Base-by-base conservation (phyloP, 1,284 basidiomycete genomes). In the Prillingera fragicola region DNA sequence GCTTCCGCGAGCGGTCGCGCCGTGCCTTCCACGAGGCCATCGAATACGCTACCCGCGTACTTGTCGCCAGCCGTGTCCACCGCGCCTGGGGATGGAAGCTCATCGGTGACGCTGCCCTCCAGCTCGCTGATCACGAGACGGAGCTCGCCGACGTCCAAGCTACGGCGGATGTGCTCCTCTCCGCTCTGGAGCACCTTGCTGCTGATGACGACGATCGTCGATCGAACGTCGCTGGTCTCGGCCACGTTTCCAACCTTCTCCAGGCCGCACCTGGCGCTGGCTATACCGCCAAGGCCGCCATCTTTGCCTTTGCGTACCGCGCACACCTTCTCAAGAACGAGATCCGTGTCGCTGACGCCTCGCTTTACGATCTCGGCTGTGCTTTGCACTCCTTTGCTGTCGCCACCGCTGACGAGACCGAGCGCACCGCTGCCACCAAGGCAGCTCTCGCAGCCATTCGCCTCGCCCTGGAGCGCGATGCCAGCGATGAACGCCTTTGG, bases 61-160 rank as follows among this genome's bases (percentile, higher is more conserved):
- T 89, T 39, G 67, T 75, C 24, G 69, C 74, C 9, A 79, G 78
- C 33, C 66, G 78, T 29, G 81, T 80, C 5, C 84, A 85, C 69
- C 78, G 84, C 26, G 74, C 78, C 4, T 76, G 88, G 18, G 81
- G 79, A 1, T 97, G 94, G 92, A 98, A 97, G 69, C 74, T 82
- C 3, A 75, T 84, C 9, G 85, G 80, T 1, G 94, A 98, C 67
- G 82, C 84, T 1, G 70, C 87, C 3, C 82, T 82, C 55, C 74
- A 78, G 38, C 70, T 92, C 0, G 83, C 84, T 1, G 47, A 53
- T 12, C 59, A 58, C 27, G 63, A 70, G 27, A 52, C 62, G 4
- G 57, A 55, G n/a, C 52, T 55, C 1, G 51, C 65, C 21, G 67
- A 73, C 35, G 48, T 59, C 3, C 48, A 55, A 6, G 55, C 54